Evolutionary conservation across 148 eudicot genomes (phyloP).

Genomic region (Bassia scoparia): DNA sequence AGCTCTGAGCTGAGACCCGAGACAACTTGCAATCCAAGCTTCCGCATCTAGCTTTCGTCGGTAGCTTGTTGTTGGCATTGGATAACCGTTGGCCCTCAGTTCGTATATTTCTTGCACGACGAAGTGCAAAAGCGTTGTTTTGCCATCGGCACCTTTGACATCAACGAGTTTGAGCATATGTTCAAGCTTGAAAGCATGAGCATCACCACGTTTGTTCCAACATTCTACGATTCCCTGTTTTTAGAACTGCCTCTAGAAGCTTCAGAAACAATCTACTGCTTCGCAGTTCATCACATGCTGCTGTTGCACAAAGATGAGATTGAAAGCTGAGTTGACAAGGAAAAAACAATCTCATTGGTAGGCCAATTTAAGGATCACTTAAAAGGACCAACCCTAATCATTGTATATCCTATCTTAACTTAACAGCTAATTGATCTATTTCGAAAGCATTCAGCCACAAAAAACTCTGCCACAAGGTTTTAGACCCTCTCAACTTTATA

Average conservation of each 20-base stretch:
- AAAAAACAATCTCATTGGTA: neutral
- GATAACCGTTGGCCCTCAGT: conserved; percentile 75
- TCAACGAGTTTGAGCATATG: conserved; percentile 89
- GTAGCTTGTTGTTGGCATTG: conserved; percentile 28
- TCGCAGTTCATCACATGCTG: conserved; percentile 91
- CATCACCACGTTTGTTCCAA: conserved; percentile 95
- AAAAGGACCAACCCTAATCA: neutral
- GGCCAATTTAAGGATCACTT: neutral
- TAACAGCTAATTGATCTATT: conserved; percentile 6
- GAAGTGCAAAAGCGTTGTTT: conserved; percentile 89
- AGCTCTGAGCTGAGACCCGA: conserved; percentile 74
- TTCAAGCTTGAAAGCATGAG: conserved; percentile 97
- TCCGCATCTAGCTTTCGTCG: conserved; percentile 72
- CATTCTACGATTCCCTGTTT: conserved; percentile 96
- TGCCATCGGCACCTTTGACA: conserved; percentile 91
- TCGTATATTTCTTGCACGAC: conserved; percentile 88
- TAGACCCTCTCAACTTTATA: neutral
- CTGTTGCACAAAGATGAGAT: conserved; percentile 35
- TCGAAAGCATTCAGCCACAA: conserved; percentile 7
- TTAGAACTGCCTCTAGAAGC: conserved; percentile 90
- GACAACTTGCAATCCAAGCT: conserved; percentile 76
- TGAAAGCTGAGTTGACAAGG: neutral
- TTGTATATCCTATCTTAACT: neutral
- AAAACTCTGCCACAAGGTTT: neutral
- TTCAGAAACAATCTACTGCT: conserved; percentile 86